These are phyloP conservation scores for Geotrichum restrictum DNA, from an alignment of 1,139 yeast species.

Conservation along the genomic window DNA sequence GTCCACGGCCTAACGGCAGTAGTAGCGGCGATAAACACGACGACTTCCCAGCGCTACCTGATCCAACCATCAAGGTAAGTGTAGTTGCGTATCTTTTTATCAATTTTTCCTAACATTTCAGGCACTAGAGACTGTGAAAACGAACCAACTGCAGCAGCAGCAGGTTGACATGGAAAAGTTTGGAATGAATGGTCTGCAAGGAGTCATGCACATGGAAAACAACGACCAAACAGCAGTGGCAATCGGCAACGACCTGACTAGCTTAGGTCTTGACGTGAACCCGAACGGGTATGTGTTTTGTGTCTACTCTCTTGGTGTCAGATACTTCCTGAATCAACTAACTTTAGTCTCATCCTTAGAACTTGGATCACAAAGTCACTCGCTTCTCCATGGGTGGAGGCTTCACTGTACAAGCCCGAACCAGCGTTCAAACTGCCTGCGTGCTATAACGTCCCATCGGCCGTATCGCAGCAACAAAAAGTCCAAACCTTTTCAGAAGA, in stretches of 20 bases:
- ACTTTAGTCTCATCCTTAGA: slow-evolving; percentile 27
- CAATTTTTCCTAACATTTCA: too few species aligned
- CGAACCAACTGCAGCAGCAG: slow-evolving; percentile 1
- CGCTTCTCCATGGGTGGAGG: slow-evolving; percentile 93
- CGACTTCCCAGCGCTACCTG: slow-evolving; percentile 30
- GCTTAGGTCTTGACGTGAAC: slow-evolving; percentile 64
- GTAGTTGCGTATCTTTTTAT: too few species aligned
- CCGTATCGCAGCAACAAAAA: slow-evolving; percentile 62
- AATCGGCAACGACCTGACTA: slow-evolving; percentile 76
- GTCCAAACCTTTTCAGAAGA: slow-evolving; percentile 81
- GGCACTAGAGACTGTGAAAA: neutral
- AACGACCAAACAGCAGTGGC: slow-evolving; percentile 67
- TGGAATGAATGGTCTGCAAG: slow-evolving; percentile 70
- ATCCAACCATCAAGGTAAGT: slow-evolving; percentile 16
- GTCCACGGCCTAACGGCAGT: neutral
- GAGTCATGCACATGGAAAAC: slow-evolving; percentile 65
- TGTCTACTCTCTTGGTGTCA: neutral
- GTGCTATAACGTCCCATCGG: slow-evolving; percentile 52
- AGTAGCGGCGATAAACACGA: slow-evolving; percentile 4
- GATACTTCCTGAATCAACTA: too few species aligned
- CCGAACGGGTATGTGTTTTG: slow-evolving; percentile 33
- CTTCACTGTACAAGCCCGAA: slow-evolving; percentile 85
- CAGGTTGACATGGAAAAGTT: slow-evolving; percentile 41
- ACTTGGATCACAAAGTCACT: slow-evolving; percentile 62
- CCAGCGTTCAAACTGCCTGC: slow-evolving; percentile 66